Conservation (phyloP, 2,329 filamentous ascomycete species). For the Capronia coronata region DNA sequence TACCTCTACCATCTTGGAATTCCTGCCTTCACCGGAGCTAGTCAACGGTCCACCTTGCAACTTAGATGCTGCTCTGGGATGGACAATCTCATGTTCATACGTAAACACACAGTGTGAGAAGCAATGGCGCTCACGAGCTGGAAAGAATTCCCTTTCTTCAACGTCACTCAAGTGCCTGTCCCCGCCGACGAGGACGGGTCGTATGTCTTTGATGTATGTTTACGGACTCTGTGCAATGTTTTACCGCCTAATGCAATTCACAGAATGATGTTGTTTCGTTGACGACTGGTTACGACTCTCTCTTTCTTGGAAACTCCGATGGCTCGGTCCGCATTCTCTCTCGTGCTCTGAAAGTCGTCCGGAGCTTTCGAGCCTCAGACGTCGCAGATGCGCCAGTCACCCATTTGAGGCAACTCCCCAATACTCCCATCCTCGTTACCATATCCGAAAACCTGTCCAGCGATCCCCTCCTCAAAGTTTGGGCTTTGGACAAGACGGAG, state of each 20-base stretch:
- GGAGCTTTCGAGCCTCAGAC: slow-evolving; percentile 82
- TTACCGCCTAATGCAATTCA: slow-evolving; percentile 10
- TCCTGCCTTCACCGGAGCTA: no score
- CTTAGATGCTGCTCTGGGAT: not conserved
- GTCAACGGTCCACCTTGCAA: not conserved
- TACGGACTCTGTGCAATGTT: slow-evolving; percentile 6
- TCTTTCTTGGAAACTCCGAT: slow-evolving; percentile 82
- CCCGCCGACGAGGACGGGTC: slow-evolving; percentile 68
- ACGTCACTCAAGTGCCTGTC: slow-evolving; percentile 76
- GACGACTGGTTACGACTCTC: slow-evolving; percentile 77
- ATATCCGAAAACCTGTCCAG: slow-evolving; percentile 73
- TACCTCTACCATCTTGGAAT: no score
- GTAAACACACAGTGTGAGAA: slow-evolving; percentile 1
- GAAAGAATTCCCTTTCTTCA: slow-evolving; percentile 99
- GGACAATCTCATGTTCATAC: not conserved
- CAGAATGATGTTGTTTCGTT: slow-evolving; percentile 69
- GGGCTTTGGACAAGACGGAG: slow-evolving; percentile 87
- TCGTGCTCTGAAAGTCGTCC: slow-evolving; percentile 75
- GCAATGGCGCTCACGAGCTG: slow-evolving; percentile 53
- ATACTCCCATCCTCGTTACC: slow-evolving; percentile 79
- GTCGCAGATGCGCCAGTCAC: slow-evolving; percentile 60
- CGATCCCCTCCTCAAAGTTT: slow-evolving; percentile 91
- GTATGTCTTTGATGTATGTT: slow-evolving; percentile 67
- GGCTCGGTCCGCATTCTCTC: slow-evolving; percentile 84
- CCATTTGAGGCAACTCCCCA: slow-evolving; percentile 85